These are phyloP conservation scores for Piromyces sp. DNA, from an alignment of 192 early-diverging fungal species.

Conservation along the genomic window DNA sequence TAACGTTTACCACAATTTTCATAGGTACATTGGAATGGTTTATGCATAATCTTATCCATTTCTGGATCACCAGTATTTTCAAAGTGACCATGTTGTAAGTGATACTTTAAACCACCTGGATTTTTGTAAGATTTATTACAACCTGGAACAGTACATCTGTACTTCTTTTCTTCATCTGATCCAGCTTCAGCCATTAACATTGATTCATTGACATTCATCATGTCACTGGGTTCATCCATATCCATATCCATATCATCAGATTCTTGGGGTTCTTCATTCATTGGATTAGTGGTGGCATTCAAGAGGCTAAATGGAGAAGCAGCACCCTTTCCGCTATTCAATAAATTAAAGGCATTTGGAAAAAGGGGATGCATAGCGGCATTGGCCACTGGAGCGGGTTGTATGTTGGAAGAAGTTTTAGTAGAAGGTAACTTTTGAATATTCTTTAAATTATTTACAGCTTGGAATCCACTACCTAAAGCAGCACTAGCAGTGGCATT, in stretches of 20 bases:
- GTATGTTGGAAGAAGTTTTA: not conserved
- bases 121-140: slow-evolving; percentile 97
- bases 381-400: not conserved
- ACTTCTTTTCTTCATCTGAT: slow-evolving; percentile 54
- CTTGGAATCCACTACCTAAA: not conserved
- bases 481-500: not conserved
- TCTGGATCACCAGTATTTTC: slow-evolving; percentile 42
- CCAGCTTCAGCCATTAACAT: not conserved
- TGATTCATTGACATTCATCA: not conserved
- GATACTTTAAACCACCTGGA: slow-evolving; percentile 95
- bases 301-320: not conserved
- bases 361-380: not conserved
- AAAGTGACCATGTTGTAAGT: slow-evolving; percentile 81
- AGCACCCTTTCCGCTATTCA: not conserved
- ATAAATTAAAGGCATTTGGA: not conserved
- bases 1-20: slow-evolving; percentile 48
- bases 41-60: slow-evolving; percentile 38
- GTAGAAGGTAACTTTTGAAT: not conserved
- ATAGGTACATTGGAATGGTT: slow-evolving; percentile 51
- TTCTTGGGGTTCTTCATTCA: not conserved
- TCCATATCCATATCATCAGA: not conserved
- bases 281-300: not conserved
- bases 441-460: not conserved
- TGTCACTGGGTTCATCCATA: not conserved
- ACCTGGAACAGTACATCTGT: slow-evolving; percentile 66